Percentiles rank a stretch among this genome's conserved stretches.
These are phyloP conservation scores for Fremontodendron californicum DNA, from an alignment of 345 rosid genomes.

Conservation along the genomic window DNA sequence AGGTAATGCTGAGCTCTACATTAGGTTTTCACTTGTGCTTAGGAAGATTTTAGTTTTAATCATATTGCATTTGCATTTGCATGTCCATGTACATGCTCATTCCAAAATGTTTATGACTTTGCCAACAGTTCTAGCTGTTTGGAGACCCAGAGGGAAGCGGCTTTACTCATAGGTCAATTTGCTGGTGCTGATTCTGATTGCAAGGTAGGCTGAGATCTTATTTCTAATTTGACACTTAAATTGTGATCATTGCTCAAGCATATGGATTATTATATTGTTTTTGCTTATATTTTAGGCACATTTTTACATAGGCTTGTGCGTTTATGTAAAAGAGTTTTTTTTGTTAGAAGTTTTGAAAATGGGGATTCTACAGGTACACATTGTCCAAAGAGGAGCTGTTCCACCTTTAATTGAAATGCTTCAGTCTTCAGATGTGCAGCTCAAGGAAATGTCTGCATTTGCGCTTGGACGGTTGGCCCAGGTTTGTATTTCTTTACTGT, in stretches of 20 bases:
- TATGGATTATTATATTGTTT: background rate
- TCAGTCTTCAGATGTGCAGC: constrained; percentile 52
- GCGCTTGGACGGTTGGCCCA: constrained; percentile 84
- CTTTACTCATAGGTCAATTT: constrained; percentile 74
- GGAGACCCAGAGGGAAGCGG: constrained; percentile 80
- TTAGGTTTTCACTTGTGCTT: constrained; percentile 5
- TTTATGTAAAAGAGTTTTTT: background rate
- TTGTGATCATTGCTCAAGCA: background rate
- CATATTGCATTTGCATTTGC: too few species aligned
- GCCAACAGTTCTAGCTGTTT: constrained; percentile 54
- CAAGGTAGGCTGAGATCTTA: constrained; percentile 40
- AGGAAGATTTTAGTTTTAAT: background rate
- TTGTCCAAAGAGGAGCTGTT: constrained; percentile 75
- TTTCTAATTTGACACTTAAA: constrained; percentile 11
- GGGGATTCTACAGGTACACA: constrained; percentile 55
- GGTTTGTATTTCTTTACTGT: constrained; percentile 32
- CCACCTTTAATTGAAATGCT: constrained; percentile 72
- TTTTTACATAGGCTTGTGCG: background rate
- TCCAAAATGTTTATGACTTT: constrained; percentile 1
- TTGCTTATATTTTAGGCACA: background rate
- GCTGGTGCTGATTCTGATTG: constrained; percentile 76
- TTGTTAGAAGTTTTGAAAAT: constrained; percentile 4
- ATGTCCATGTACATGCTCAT: background rate
- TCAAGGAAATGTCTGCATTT: constrained; percentile 75
- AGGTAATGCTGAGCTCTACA: constrained; percentile 34